phyloP scores from a whole-genome alignment of 2,329 filamentous ascomycete genomes.

The Talaromyces sp. region DNA sequence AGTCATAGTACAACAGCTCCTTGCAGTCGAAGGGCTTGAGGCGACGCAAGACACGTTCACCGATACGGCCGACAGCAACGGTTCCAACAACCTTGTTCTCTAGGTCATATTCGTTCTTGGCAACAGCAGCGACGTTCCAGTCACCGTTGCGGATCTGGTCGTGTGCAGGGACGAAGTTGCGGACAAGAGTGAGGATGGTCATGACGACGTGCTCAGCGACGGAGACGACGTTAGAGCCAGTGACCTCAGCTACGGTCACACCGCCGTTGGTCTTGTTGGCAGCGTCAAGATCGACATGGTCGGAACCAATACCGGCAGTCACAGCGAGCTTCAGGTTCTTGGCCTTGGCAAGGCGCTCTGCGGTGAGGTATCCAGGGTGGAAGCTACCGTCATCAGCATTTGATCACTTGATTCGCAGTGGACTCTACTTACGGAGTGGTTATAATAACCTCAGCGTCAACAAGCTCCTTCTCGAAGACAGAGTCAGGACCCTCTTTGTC shows the following conservation, averaged over 20 bases:
- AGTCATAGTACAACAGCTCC: slow-evolving; percentile 99
- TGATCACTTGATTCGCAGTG: no score
- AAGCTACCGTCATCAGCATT: slow-evolving; percentile 57
- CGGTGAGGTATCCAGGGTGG: slow-evolving; percentile 96
- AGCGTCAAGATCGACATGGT: slow-evolving; percentile 94
- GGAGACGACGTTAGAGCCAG: slow-evolving; percentile 96
- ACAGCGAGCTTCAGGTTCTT: slow-evolving; percentile 98
- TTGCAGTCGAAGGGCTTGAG: slow-evolving; percentile 99
- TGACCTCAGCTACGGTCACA: slow-evolving; percentile 95
- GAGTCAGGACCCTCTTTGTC: slow-evolving; percentile 96
- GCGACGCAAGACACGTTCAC: slow-evolving; percentile 92
- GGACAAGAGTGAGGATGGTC: slow-evolving; percentile 93
- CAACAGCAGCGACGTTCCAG: slow-evolving; percentile 92
- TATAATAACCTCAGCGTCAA: slow-evolving; percentile 97
- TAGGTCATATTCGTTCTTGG: slow-evolving; percentile 98
- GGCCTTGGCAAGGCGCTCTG: slow-evolving; percentile 91
- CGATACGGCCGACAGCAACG: slow-evolving; percentile 94
- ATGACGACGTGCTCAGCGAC: slow-evolving; percentile 99
- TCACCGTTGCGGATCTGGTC: slow-evolving; percentile 85
- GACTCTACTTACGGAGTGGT: slow-evolving; percentile 73
- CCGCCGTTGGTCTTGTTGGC: slow-evolving; percentile 99
- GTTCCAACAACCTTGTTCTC: slow-evolving; percentile 98
- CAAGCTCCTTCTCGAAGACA: slow-evolving; percentile 89
- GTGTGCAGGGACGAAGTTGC: slow-evolving; percentile 98
- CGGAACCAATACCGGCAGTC: slow-evolving; percentile 95